Conservation (phyloP, 495 filamentous ascomycete genomes). For the Penicillium tannophilum region DNA sequence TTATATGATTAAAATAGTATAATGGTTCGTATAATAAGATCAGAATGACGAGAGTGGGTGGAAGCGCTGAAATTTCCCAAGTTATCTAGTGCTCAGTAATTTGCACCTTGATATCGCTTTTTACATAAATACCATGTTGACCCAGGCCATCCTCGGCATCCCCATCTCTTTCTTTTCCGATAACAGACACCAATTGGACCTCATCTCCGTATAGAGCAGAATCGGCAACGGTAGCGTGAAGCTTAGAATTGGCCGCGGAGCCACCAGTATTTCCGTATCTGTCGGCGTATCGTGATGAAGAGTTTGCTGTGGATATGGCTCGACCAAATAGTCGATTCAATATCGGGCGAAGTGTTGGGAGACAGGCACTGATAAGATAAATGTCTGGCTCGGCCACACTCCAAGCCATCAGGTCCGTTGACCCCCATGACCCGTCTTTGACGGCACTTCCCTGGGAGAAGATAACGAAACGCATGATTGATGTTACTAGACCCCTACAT, state of each 20-base stretch:
- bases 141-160: background rate
- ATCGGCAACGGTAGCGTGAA: background rate
- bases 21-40: too few relatives aligned
- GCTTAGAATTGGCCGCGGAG: background rate
- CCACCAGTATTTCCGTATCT: background rate
- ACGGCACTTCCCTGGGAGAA: constrained; percentile 1
- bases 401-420: constrained; percentile 4
- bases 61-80: too few relatives aligned
- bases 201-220: background rate
- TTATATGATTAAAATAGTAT: too few relatives aligned
- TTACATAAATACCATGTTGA: background rate
- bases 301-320: background rate
- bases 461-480: constrained; percentile 3
- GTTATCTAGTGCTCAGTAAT: background rate
- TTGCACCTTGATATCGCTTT: background rate
- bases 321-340: background rate
- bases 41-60: too few relatives aligned
- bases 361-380: constrained; percentile 3
- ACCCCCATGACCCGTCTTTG: background rate
- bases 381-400: constrained; percentile 3
- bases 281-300: background rate
- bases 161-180: background rate
- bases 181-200: background rate
- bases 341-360: background rate
- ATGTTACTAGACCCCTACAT: constrained; percentile 1